Conservation (phyloP, 2,329 filamentous ascomycete species). For the Hortaea sp. region DNA sequence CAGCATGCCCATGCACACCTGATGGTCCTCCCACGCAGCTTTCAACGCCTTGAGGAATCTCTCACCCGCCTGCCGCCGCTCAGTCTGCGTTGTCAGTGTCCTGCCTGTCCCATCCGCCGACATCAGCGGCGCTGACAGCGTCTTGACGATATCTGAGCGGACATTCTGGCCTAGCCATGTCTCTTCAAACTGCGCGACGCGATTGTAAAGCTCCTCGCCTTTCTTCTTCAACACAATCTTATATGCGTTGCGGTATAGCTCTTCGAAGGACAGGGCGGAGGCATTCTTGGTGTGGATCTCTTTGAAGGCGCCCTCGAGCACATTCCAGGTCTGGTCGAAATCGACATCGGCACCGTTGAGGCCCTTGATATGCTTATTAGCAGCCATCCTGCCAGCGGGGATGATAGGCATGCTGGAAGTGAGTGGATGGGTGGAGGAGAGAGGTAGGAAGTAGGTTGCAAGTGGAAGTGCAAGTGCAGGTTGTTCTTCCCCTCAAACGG, state of each 20-base stretch:
- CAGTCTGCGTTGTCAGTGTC: slow-evolving; percentile 54
- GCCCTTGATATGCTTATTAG: slow-evolving; percentile 33
- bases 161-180: slow-evolving; percentile 70
- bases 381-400: background rate
- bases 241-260: slow-evolving; percentile 88
- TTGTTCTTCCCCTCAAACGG: no score
- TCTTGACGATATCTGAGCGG: slow-evolving; percentile 55
- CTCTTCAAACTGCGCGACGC: slow-evolving; percentile 71
- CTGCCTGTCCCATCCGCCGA: slow-evolving; percentile 30
- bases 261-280: slow-evolving; percentile 83
- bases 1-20: slow-evolving; percentile 90
- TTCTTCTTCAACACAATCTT: slow-evolving; percentile 86
- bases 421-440: no score
- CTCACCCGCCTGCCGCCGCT: slow-evolving; percentile 71
- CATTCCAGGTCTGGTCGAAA: slow-evolving; percentile 77
- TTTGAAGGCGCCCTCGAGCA: slow-evolving; percentile 63
- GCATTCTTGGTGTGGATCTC: slow-evolving; percentile 92
- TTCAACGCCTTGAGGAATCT: slow-evolving; percentile 68
- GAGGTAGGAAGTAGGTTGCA: no score
- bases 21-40: slow-evolving; percentile 78
- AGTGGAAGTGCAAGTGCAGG: no score
- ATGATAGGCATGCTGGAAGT: no score
- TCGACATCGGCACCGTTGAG: slow-evolving; percentile 57
- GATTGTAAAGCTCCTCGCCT: slow-evolving; percentile 69
- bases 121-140: slow-evolving; percentile 61